Base-by-base conservation (phyloP, 345 rosid genomes). In the Brassica juncea region DNA sequence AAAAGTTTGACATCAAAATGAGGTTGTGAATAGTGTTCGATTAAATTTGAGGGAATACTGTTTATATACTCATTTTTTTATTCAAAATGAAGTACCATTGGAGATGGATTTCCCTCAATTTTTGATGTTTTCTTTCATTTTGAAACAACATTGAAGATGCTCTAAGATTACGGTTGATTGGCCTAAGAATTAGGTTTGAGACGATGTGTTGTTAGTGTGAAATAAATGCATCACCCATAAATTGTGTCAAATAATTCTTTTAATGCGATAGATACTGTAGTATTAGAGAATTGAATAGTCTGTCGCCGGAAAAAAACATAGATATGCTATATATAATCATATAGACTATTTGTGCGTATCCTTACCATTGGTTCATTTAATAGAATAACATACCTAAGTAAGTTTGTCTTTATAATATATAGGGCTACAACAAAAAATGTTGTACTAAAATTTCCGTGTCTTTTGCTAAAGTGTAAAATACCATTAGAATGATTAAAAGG, bases 111-210 rank as follows among this genome's bases (percentile, higher is more conserved):
- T 23, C 25, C 25, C 25, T 23, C 25, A 23, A 23, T 23, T 23
- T 23, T 23, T 23, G 25, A 23, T 23, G 25, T 23, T 23, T 23
- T 23, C 25, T 23, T 23, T 23, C 25, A 23, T 23, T 23, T 23
- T 23, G 25, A 23, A 23, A 23, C 25, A 23, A 23, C 25, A 23
- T 23, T 23, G 25, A 23, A 23, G 25, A 23, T 23, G 25, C 25
- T 23, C 25, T 23, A 23, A 7, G 77, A 74, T 69, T 80, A 80
- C 71, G 72, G 79, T 74, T 32, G 79, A 80, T 74, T 44, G 54
- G 75, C 75, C 83, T 61, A 74, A 80, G 71, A 70, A 68, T 80
- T 74, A 80, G 83, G 83, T 74, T 67, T 80, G 75, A 62, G 79
- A 68, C 63, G 79, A 52, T 73, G 71, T 68, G 35, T 35, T 80